These are phyloP conservation scores for Pseudocercospora fijiensis DNA, from an alignment of 2,329 filamentous ascomycete species.

Conservation along the genomic window DNA sequence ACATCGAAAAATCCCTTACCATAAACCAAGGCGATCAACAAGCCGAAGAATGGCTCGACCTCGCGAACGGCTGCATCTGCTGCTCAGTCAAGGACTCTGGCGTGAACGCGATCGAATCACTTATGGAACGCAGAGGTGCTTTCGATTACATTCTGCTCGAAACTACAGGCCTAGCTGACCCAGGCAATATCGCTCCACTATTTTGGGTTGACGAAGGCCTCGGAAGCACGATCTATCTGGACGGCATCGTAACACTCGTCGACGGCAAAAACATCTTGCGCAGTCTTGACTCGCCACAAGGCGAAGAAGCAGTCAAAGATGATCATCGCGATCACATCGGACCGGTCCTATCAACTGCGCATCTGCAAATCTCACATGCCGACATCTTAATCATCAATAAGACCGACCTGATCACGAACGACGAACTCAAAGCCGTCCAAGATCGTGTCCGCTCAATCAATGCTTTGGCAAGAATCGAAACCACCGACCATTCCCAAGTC, in stretches of 20 bases:
- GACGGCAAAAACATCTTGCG: conserved; percentile 90
- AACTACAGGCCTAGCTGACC: conserved; percentile 92
- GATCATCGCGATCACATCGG: conserved; percentile 55
- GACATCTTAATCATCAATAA: conserved; percentile 97
- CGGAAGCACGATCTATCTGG: conserved; percentile 91
- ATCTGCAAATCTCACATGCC: conserved; percentile 94
- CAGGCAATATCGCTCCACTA: conserved; percentile 88
- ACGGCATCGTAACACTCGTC: conserved; percentile 93
- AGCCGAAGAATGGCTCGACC: conserved; percentile 89
- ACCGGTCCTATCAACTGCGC: conserved; percentile 81
- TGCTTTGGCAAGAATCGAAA: conserved; percentile 76
- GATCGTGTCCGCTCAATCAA: conserved; percentile 82
- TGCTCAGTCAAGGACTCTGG: conserved; percentile 97
- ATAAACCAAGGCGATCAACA: conserved; percentile 75
- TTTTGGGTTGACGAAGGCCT: conserved; percentile 98
- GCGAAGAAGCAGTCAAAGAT: conserved; percentile 37
- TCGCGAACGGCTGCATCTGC: conserved; percentile 96
- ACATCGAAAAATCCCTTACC: conserved; percentile 94
- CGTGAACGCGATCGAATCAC: conserved; percentile 88
- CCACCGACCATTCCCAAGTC: conserved; percentile 76
- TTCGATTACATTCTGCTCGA: conserved; percentile 98
- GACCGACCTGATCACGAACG: conserved; percentile 71
- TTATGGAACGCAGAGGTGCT: conserved; percentile 89
- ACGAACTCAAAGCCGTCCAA: conserved; percentile 68
- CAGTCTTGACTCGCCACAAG: conserved; percentile 67